These are phyloP conservation scores for Erythrophleum ivorense DNA, from an alignment of 331 rosid species.

Conservation along the genomic window DNA sequence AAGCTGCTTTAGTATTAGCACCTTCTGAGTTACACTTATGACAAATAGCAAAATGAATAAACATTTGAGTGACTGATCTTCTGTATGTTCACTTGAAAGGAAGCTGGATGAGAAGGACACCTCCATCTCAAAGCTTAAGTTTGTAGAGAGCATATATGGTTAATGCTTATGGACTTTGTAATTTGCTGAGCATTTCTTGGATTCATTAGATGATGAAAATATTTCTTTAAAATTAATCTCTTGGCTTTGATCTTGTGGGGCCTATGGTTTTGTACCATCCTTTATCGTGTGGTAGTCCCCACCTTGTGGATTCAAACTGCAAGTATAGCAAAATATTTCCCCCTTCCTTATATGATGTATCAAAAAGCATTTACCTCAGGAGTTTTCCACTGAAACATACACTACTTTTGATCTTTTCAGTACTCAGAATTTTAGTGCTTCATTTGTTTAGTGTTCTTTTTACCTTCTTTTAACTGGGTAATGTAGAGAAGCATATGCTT, in stretches of 20 bases:
- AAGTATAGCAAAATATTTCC: background rate
- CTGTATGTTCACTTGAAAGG: background rate
- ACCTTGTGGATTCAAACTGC: background rate
- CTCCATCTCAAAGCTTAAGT: background rate
- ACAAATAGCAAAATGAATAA: slow-evolving; percentile 7
- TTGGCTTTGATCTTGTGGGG: background rate
- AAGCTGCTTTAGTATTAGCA: background rate
- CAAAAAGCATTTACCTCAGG: background rate
- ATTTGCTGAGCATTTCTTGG: background rate
- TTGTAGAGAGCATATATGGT: background rate
- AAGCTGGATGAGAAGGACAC: background rate
- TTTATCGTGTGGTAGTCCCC: background rate
- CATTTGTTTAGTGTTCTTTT: background rate
- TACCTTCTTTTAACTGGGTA: background rate
- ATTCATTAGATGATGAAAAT: no score
- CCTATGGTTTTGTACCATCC: background rate
- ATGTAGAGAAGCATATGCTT: background rate
- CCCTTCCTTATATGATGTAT: background rate
- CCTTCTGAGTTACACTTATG: background rate
- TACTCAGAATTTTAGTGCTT: slow-evolving; percentile 18
- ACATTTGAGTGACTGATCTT: background rate
- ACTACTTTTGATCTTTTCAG: background rate
- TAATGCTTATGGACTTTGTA: background rate
- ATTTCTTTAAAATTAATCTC: background rate
- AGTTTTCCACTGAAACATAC: background rate